Evolutionary conservation across 1,284 basidiomycete genomes (phyloP).

Genomic region (Agaricales sp.): DNA sequence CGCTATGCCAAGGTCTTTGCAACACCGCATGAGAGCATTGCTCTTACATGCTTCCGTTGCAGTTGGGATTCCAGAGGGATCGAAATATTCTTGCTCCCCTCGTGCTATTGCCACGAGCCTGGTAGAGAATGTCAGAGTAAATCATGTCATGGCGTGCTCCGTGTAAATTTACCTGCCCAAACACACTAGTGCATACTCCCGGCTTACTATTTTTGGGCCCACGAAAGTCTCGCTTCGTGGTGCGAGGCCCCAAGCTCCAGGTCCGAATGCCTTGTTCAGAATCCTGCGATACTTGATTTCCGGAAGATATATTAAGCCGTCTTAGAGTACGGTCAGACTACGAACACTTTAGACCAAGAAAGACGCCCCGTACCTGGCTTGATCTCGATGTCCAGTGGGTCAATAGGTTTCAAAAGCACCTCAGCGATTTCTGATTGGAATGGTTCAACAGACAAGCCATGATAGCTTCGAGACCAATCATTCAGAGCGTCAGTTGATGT

Average conservation of each 20-base stretch:
- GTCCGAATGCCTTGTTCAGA: slow-evolving; percentile 91
- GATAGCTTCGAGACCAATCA: slow-evolving; percentile 90
- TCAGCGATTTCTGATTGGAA: slow-evolving; percentile 74
- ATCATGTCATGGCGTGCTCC: neutral
- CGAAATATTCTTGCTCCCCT: slow-evolving; percentile 97
- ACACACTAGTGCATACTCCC: slow-evolving; percentile 94
- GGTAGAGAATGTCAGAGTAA: neutral
- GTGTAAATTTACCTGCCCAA: slow-evolving; percentile 72
- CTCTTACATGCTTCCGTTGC: slow-evolving; percentile 95
- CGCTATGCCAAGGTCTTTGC: slow-evolving; percentile 94
- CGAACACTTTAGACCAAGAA: slow-evolving; percentile 1
- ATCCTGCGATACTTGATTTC: slow-evolving; percentile 98
- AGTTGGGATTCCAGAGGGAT: slow-evolving; percentile 84
- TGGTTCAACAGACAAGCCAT: slow-evolving; percentile 71
- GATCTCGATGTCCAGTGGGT: slow-evolving; percentile 79
- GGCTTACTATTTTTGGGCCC: slow-evolving; percentile 79
- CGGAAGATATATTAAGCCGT: slow-evolving; percentile 91
- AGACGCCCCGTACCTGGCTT: slow-evolving; percentile 68
- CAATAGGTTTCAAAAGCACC: slow-evolving; percentile 66
- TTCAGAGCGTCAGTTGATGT: neutral
- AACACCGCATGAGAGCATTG: slow-evolving; percentile 96
- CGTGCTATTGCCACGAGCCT: slow-evolving; percentile 88
- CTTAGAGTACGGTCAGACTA: slow-evolving; percentile 26
- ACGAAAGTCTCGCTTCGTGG: slow-evolving; percentile 90
- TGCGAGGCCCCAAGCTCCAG: slow-evolving; percentile 95